A percentile compares a stretch with the other conserved stretches of the same genome.
Evolutionary conservation across 768 basidiomycete species (phyloP).

Genomic region (Suillus tomentosus): DNA sequence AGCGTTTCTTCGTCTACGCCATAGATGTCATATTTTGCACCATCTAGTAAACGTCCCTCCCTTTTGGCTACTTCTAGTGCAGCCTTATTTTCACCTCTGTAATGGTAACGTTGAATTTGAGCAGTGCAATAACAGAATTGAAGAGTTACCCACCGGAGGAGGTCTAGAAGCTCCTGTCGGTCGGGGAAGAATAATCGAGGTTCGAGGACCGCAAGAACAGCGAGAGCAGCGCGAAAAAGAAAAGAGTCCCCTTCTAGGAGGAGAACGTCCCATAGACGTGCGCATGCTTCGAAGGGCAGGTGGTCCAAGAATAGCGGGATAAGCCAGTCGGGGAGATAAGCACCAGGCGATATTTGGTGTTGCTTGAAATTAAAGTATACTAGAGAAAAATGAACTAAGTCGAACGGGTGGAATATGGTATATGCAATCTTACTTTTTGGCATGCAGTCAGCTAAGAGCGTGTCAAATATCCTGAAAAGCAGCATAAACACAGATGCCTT

Average conservation of each 20-base stretch:
- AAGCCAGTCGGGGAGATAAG: constrained; percentile 86
- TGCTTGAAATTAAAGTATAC: constrained; percentile 96
- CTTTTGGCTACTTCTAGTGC: constrained; percentile 80
- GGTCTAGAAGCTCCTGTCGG: constrained; percentile 70
- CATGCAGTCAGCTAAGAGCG: constrained; percentile 89
- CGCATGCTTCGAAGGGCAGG: constrained; percentile 89
- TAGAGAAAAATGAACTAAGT: constrained; percentile 29
- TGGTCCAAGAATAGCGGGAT: constrained; percentile 80
- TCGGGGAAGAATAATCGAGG: constrained; percentile 90
- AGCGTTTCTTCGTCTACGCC: constrained; percentile 82
- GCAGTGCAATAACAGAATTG: constrained; percentile 16
- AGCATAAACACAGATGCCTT: background rate
- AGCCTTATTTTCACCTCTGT: constrained; percentile 80
- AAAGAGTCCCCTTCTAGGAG: constrained; percentile 90
- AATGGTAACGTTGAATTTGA: constrained; percentile 2
- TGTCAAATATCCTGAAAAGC: constrained; percentile 79
- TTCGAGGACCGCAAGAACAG: constrained; percentile 79
- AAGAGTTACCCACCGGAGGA: constrained; percentile 58
- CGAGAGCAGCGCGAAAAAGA: constrained; percentile 82
- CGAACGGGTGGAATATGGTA: background rate
- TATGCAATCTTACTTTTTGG: constrained; percentile 69
- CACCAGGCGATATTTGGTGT: constrained; percentile 82
- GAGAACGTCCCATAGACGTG: constrained; percentile 86
- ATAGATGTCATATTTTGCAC: constrained; percentile 84
- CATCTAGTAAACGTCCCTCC: constrained; percentile 61